Conservation (phyloP, 2,329 filamentous ascomycete species). For the Zymoseptoria ardabiliae region DNA sequence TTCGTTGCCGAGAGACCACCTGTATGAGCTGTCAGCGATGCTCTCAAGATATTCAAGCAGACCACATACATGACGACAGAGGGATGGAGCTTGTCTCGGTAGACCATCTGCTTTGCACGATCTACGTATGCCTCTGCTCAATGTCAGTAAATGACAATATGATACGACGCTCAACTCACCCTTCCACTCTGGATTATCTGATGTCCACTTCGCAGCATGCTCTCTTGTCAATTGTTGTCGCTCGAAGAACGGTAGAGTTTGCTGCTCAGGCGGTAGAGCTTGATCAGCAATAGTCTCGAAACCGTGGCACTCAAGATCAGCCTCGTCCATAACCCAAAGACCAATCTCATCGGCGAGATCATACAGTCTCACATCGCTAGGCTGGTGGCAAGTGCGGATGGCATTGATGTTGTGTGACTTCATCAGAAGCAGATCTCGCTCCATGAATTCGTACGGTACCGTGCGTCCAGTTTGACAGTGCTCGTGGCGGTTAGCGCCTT, state of each 20-base stretch:
- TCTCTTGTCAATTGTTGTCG: slow-evolving; percentile 46
- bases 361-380: slow-evolving; percentile 53
- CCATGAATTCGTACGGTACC: slow-evolving; percentile 56
- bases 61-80: slow-evolving; percentile 51
- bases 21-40: background rate
- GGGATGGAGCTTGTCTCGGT: slow-evolving; percentile 63
- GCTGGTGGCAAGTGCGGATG: slow-evolving; percentile 61
- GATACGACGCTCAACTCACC: slow-evolving; percentile 10
- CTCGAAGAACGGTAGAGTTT: slow-evolving; percentile 45
- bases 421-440: slow-evolving; percentile 58
- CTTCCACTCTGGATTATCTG: slow-evolving; percentile 54
- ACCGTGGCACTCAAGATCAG: slow-evolving; percentile 43
- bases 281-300: slow-evolving; percentile 33
- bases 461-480: slow-evolving; percentile 60
- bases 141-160: background rate
- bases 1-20: slow-evolving; percentile 66
- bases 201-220: slow-evolving; percentile 51
- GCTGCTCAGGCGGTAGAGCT: slow-evolving; percentile 39
- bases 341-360: slow-evolving; percentile 60
- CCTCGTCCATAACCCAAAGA: slow-evolving; percentile 56
- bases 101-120: slow-evolving; percentile 55
- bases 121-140: slow-evolving; percentile 55
- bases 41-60: slow-evolving; percentile 27
- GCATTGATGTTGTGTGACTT: slow-evolving; percentile 66
- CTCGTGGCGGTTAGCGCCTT: slow-evolving; percentile 63